Evolutionary conservation across 83 land plant species (phyloP), one percentile per base, ranked within the genome.

Genomic region (Picea abies): DNA sequence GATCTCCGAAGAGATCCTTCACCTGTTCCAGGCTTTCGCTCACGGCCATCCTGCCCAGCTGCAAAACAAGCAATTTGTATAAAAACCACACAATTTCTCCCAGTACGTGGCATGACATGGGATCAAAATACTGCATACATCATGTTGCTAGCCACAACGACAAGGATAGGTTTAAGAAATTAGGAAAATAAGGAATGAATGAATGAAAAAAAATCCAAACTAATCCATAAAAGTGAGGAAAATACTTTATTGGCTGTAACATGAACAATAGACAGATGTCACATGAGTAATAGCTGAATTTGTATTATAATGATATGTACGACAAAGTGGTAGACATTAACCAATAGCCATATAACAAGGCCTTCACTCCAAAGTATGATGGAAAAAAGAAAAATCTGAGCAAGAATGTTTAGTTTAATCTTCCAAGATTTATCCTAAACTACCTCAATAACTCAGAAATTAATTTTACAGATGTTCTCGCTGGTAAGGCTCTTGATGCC

Each of bases 21-120:
- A 72, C 76, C 76, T 41, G 25, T 72, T 41, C 76, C 76, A 72
- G 76, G 1, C 76, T 47, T 37, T 41, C 49, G 76, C 76, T 72
- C 76, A 41, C 76, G 76, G n/a, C 76, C 23, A 37, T 72, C 76
- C 10, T 72, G 76, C 49, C 49, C 76, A n/a, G 76, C 76, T 72
- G 76, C 35, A 72, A 72, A 41, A 72, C 12, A 17, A 72, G 23
- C 41, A 69, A 69, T 5, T 32, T 67, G 4, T 68, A 14, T 39
- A 41, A 47, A 9, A 39, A 41, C 25, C 47, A 0, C 11, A 70
- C 5, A 39, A 71, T 7, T 71, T 41, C 3, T 71, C 35, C 52
- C 76, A 71, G 10, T 17, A 68, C 0, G 52, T 47, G 52, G 52
- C 52, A 47, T 47, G 52, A 47, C 7, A 9, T 7, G 10, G 10